Base-by-base conservation (phyloP, 2,329 filamentous ascomycete species). In the Dichotomopilus funicola region DNA sequence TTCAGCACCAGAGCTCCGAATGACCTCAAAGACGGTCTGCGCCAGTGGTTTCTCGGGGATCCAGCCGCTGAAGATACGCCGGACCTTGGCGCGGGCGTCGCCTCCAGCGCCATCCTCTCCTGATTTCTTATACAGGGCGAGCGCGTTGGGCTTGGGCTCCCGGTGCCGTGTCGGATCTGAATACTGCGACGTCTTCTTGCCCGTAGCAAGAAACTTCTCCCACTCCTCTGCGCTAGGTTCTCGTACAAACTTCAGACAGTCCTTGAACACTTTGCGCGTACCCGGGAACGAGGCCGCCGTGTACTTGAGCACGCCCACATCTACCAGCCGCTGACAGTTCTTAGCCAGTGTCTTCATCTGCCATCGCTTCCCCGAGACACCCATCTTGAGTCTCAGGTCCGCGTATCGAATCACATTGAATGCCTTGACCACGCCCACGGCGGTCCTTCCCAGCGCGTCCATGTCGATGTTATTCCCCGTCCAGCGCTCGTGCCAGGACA, bases 311-410 rank as follows among this genome's bases (percentile, higher is more conserved):
- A 79, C 74, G 5, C 81, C 82, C 47, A 78, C 71, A 31, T 75
- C 73, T 27, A 79, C 80, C 57, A 84, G 75, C 62, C 80, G 81
- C 12, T 82, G 76, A 47, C 78, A 81, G 11, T 78, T 77, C 61
- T 81, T 82, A 6, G 81, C 78, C 42, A 82, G 68, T 6, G 78
- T 77, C 61, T 80, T 81, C 80, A 83, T 83, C 63, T 83, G 78
- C 73, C 78, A 82, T 19, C 72, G 72, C 62, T 75, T 74, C n/a
- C 76, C 75, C 2, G 76, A 64, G 12, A 83, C 74, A 4, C 79
- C 80, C 34, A 85, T 71, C 64, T 85, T 85, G 27, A 69, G 67
- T 59, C 82, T 78, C 53, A 85, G 68, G 59, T 85, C 81, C 34
- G 75, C 74, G 57, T 83, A 77, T 27, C 81, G 75, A 54, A 85